Conservation (phyloP, 2,329 filamentous ascomycete genomes). For the Pyrenophora teres region DNA sequence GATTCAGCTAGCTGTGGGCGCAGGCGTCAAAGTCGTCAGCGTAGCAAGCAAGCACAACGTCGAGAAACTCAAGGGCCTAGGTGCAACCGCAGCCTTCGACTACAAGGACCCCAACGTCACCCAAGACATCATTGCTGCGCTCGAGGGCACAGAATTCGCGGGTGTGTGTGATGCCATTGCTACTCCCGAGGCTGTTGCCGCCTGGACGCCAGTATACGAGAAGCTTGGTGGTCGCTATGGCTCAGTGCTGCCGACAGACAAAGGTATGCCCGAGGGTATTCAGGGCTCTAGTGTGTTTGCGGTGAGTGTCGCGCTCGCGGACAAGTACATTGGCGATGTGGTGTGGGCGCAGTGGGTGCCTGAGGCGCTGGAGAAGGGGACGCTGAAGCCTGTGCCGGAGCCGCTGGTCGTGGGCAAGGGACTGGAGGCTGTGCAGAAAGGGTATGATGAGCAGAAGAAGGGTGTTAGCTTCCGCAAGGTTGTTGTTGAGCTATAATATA, state of each 20-base stretch:
- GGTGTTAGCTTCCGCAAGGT: slow-evolving; percentile 44
- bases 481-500: slow-evolving; percentile 31
- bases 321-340: slow-evolving; percentile 38
- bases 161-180: slow-evolving; percentile 51
- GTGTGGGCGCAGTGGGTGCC: slow-evolving; percentile 44
- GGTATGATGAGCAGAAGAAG: slow-evolving; percentile 33
- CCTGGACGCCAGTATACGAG: slow-evolving; percentile 36
- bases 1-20: slow-evolving; percentile 51
- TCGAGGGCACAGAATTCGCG: slow-evolving; percentile 49
- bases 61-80: slow-evolving; percentile 34
- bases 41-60: slow-evolving; percentile 46
- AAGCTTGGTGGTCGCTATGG: slow-evolving; percentile 39
- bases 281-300: slow-evolving; percentile 32
- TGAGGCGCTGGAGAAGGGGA: slow-evolving; percentile 37
- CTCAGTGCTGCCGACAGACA: slow-evolving; percentile 25
- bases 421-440: slow-evolving; percentile 36
- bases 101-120: slow-evolving; percentile 39
- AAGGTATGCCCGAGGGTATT: slow-evolving; percentile 34
- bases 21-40: slow-evolving; percentile 50
- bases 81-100: slow-evolving; percentile 39
- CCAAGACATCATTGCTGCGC: slow-evolving; percentile 48
- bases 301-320: slow-evolving; percentile 22
- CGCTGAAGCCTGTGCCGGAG: slow-evolving; percentile 38
- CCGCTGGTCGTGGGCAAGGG: slow-evolving; percentile 38
- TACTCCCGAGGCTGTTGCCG: slow-evolving; percentile 24